Conservation (phyloP, 352 stramenopile species). For the Phytophthora multivora region DNA sequence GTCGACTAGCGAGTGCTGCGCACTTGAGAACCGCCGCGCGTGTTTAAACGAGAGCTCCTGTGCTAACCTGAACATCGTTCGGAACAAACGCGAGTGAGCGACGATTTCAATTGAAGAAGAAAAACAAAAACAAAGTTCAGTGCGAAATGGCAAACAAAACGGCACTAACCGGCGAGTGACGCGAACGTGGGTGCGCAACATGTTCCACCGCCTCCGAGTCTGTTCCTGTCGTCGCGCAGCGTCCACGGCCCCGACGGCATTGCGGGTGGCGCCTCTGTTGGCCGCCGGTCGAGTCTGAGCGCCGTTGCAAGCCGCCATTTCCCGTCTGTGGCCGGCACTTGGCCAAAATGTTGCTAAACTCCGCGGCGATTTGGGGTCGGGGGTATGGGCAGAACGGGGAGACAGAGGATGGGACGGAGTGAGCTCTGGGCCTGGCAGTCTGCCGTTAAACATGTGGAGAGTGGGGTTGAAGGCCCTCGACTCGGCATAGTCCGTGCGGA, state of each 20-base stretch:
- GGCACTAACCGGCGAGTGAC: conserved; percentile 61
- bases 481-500: too few species aligned
- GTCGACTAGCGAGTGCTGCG: conserved; percentile 59
- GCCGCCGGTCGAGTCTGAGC: not conserved
- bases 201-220: conserved; percentile 51
- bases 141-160: not conserved
- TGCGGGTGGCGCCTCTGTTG: not conserved
- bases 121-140: conserved; percentile 8
- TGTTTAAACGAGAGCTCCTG: conserved; percentile 53
- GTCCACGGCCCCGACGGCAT: not conserved
- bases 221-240: conserved; percentile 1
- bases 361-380: conserved; percentile 26
- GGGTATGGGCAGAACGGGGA: conserved; percentile 11
- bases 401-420: conserved; percentile 13
- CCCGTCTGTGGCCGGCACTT: not conserved
- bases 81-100: conserved; percentile 2
- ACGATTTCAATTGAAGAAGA: conserved; percentile 2
- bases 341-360: too few species aligned
- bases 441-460: conserved; percentile 25
- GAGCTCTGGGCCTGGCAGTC: not conserved
- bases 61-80: conserved; percentile 39
- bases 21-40: conserved; percentile 52
- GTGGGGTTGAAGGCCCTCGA: conserved; percentile 33
- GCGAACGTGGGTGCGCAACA: conserved; percentile 68
- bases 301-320: conserved; percentile 18